phyloP scores from a whole-genome alignment of 495 filamentous ascomycete genomes.

The Lepraria neglecta region DNA sequence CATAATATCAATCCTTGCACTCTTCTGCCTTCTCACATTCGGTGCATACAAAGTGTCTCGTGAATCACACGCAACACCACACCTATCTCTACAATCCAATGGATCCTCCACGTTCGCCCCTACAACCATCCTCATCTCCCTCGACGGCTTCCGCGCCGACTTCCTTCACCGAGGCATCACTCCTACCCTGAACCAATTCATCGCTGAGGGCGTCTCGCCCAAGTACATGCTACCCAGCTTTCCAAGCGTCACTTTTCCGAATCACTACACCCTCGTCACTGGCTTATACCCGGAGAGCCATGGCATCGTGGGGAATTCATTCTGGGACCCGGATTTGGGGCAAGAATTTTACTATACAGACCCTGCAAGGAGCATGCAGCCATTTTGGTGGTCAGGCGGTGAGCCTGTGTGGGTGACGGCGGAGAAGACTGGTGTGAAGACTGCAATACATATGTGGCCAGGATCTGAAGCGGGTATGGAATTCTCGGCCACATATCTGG shows the following conservation, averaged over 20 bases:
- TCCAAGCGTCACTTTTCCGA: conserved; percentile 94
- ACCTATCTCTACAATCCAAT: conserved; percentile 52
- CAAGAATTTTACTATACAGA: conserved; percentile 87
- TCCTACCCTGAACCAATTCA: conserved; percentile 70
- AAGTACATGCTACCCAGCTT: conserved; percentile 89
- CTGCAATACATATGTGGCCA: conserved; percentile 97
- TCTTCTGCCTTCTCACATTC: conserved; percentile 49
- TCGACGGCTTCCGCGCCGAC: conserved; percentile 96
- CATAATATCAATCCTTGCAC: conserved; percentile 36
- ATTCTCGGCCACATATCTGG: conserved; percentile 66
- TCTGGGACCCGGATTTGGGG: conserved; percentile 72
- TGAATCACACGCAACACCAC: conserved; percentile 28
- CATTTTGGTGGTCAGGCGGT: conserved; percentile 83
- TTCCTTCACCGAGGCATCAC: conserved; percentile 80
- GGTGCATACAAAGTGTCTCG: conserved; percentile 46
- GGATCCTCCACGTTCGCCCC: conserved; percentile 81
- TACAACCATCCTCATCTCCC: conserved; percentile 87
- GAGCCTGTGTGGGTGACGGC: conserved; percentile 93
- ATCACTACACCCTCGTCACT: conserved; percentile 92
- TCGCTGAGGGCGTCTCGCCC: conserved; percentile 79
- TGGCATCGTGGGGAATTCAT: conserved; percentile 88
- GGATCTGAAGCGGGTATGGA: conserved; percentile 77
- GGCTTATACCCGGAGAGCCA: conserved; percentile 90
- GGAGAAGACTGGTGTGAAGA: conserved; percentile 65
- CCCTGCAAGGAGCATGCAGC: conserved; percentile 60